These are phyloP conservation scores for Hanseniaspora vineae DNA, from an alignment of 805 yeast genomes.

Conservation along the genomic window DNA sequence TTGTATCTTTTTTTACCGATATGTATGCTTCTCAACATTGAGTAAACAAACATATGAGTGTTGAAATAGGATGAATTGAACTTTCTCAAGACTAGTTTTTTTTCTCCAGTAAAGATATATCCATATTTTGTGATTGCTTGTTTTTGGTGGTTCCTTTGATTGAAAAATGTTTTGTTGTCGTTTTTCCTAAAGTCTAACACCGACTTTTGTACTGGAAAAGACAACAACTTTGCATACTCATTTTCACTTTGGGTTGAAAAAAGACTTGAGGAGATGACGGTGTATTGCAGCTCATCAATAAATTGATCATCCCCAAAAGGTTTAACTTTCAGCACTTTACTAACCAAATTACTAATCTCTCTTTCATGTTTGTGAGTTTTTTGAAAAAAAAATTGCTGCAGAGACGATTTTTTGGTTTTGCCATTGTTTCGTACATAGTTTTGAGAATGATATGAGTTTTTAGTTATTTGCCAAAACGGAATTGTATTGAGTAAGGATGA, in stretches of 20 bases:
- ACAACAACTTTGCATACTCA: conserved; percentile 9
- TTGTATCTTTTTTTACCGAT: too few relatives aligned
- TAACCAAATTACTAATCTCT: neutral
- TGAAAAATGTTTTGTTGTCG: neutral
- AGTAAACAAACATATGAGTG: neutral
- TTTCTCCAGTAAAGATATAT: neutral
- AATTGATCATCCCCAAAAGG: conserved; percentile 18
- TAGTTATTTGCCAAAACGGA: neutral
- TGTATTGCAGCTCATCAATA: conserved; percentile 38
- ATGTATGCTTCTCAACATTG: neutral
- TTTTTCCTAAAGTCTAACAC: conserved; percentile 3
- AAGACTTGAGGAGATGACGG: conserved; percentile 31
- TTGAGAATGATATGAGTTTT: neutral
- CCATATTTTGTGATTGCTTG: neutral
- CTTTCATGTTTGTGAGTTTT: neutral
- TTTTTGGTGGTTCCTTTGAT: neutral
- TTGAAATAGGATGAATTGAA: neutral
- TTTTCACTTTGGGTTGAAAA: conserved; percentile 10
- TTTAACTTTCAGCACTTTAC: conserved; percentile 7
- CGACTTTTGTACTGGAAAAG: conserved; percentile 3
- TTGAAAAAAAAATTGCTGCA: neutral
- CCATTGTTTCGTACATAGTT: neutral
- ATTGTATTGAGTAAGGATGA: too few relatives aligned
- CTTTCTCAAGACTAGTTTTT: neutral
- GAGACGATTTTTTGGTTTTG: neutral